Percentiles rank a stretch among this genome's conserved stretches.
Evolutionary conservation across 805 yeast genomes (phyloP).

Genomic region (Lipomyces yamanashiensis): DNA sequence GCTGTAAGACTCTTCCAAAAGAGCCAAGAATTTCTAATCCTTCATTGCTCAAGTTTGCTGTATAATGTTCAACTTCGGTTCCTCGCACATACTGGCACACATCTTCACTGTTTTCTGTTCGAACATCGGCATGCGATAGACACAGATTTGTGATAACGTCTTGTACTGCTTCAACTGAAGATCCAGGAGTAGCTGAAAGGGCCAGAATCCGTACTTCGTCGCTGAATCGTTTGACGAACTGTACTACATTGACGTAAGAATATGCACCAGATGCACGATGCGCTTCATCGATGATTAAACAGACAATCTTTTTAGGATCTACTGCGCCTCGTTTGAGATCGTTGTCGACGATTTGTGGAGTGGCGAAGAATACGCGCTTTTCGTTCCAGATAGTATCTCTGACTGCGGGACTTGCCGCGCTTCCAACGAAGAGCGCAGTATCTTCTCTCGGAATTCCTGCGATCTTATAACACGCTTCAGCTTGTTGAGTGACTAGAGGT

Average conservation of each 20-base stretch:
- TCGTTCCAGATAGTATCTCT: conserved; percentile 78
- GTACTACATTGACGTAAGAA: conserved; percentile 84
- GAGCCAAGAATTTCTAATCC: conserved; percentile 60
- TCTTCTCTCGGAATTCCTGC: conserved; percentile 79
- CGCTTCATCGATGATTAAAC: conserved; percentile 92
- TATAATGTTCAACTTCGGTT: conserved; percentile 63
- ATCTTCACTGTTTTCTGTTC: conserved; percentile 85
- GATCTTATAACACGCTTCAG: conserved; percentile 85
- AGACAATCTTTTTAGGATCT: conserved; percentile 73
- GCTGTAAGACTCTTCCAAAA: conserved; percentile 67
- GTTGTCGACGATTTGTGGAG: conserved; percentile 95
- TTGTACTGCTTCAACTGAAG: conserved; percentile 86
- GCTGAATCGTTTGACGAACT: conserved; percentile 63
- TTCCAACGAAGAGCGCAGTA: conserved; percentile 76
- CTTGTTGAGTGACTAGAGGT: conserved; percentile 95
- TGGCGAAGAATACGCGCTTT: conserved; percentile 84
- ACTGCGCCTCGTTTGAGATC: conserved; percentile 77
- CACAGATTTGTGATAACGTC: conserved; percentile 72
- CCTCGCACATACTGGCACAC: conserved; percentile 76
- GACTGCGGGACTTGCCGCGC: conserved; percentile 53
- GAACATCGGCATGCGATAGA: conserved; percentile 78
- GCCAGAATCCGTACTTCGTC: conserved; percentile 78
- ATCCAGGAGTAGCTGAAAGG: conserved; percentile 94
- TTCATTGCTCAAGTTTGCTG: conserved; percentile 58
- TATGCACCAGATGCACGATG: conserved; percentile 91